Percentiles rank a stretch among this genome's conserved stretches.
Evolutionary conservation across 2,329 filamentous ascomycete species (phyloP).

Genomic region (Fonsecaea erecta): DNA sequence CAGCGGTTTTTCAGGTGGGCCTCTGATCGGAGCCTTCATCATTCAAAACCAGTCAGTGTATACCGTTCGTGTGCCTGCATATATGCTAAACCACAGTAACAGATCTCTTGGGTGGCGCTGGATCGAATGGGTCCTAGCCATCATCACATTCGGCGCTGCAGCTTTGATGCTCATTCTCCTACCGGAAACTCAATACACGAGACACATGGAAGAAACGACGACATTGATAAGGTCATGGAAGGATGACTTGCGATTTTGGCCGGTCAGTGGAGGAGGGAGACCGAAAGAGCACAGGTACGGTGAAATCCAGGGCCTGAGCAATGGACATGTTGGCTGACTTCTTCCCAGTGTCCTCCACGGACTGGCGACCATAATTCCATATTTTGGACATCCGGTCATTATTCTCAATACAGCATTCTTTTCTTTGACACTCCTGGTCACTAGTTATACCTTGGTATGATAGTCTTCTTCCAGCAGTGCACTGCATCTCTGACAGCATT

Average conservation of each 20-base stretch:
- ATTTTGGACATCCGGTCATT: conserved; percentile 25
- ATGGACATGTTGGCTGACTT: not conserved
- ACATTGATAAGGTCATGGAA: conserved; percentile 13
- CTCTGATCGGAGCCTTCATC: conserved; percentile 23
- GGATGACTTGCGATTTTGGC: conserved; percentile 20
- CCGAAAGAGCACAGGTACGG: conserved; percentile 22
- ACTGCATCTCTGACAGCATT: not conserved
- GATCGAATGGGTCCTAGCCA: conserved; percentile 31
- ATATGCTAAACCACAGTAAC: not conserved
- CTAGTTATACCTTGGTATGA: conserved; percentile 22
- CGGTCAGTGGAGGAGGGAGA: conserved; percentile 23
- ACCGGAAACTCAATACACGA: conserved; percentile 27
- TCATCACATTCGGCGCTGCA: conserved; percentile 52
- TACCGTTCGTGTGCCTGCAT: not conserved
- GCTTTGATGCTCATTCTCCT: conserved; percentile 37
- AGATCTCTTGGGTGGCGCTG: conserved; percentile 24
- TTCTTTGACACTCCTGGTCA: conserved; percentile 19
- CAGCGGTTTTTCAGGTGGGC: conserved; percentile 22
- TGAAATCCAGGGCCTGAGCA: not conserved
- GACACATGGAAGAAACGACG: no score
- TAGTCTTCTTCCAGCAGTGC: not conserved
- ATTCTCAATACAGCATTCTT: conserved; percentile 24
- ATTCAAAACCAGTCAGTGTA: conserved; percentile 18
- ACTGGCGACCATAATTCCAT: conserved; percentile 20
- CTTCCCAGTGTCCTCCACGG: conserved; percentile 11